These are phyloP conservation scores for Metarhizium anisopliae DNA, from an alignment of 2,329 filamentous ascomycete species.

Conservation along the genomic window DNA sequence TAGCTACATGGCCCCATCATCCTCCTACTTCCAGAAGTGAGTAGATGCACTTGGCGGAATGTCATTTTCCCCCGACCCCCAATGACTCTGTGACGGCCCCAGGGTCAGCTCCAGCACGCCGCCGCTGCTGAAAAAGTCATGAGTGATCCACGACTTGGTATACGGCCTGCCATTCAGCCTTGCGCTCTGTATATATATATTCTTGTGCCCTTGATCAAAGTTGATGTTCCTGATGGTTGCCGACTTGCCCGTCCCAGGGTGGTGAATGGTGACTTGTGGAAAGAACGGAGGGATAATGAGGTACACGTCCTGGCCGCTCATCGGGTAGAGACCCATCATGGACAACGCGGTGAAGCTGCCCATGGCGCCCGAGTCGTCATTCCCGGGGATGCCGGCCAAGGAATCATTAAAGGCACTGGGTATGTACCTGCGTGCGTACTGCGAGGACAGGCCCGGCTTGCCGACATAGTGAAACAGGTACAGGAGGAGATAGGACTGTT, in stretches of 20 bases:
- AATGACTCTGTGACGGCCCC: conserved; percentile 39
- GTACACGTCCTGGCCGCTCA: conserved; percentile 45
- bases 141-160: conserved; percentile 49
- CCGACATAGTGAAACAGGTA: conserved; percentile 58
- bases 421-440: conserved; percentile 55
- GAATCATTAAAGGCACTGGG: conserved; percentile 60
- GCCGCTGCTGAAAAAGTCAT: conserved; percentile 50
- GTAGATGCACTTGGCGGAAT: conserved; percentile 15
- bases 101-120: conserved; percentile 47
- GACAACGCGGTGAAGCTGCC: conserved; percentile 40
- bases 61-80: conserved; percentile 8
- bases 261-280: conserved; percentile 30
- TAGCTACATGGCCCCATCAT: too few relatives aligned
- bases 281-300: conserved; percentile 44
- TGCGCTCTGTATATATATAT: conserved; percentile 50
- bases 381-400: conserved; percentile 46
- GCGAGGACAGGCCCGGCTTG: conserved; percentile 46
- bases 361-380: conserved; percentile 46
- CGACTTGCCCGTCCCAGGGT: conserved; percentile 15
- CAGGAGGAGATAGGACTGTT: conserved; percentile 42
- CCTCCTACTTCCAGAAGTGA: conserved; percentile 12
- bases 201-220: conserved; percentile 35
- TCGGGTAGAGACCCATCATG: conserved; percentile 46
- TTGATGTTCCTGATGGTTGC: conserved; percentile 20
- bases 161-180: conserved; percentile 45